Evolutionary conservation across 2,329 filamentous ascomycete genomes (phyloP).

Genomic region (Fusarium bulbicola): DNA sequence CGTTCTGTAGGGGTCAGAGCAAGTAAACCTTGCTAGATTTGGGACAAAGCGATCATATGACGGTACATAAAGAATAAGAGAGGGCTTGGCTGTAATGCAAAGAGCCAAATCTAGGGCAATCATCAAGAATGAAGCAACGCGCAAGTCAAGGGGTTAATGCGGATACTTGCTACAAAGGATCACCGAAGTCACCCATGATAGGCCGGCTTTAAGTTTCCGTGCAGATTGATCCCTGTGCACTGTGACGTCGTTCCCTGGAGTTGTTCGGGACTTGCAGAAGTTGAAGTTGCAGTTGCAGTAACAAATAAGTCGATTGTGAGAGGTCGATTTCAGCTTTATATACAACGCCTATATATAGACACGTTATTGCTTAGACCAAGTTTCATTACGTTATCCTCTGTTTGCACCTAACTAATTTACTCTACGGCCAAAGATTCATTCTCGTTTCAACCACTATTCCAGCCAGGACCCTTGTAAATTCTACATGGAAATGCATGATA

Average conservation of each 20-base stretch:
- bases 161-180: constrained; percentile 23
- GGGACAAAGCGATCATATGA: background rate
- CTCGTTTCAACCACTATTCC: constrained; percentile 5
- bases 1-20: background rate
- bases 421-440: constrained; percentile 9
- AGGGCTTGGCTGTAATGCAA: constrained; percentile 27
- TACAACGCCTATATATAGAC: background rate
- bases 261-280: constrained; percentile 5
- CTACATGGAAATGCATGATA: constrained; percentile 31
- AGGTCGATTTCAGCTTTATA: constrained; percentile 3
- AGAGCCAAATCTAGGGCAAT: constrained; percentile 1
- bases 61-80: background rate
- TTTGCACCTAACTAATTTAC: background rate
- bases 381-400: background rate
- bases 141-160: constrained; percentile 16
- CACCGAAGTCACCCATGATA: constrained; percentile 20
- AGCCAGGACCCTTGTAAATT: constrained; percentile 1
- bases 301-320: constrained; percentile 7
- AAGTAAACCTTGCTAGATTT: constrained; percentile 1
- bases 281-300: background rate
- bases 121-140: constrained; percentile 9
- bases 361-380: background rate
- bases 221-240: constrained; percentile 25
- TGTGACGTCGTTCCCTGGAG: constrained; percentile 27
- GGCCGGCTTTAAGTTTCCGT: constrained; percentile 13